Evolutionary conservation across 2,329 filamentous ascomycete genomes (phyloP), one percentile per base, ranked within the genome.

Genomic region (Hymenoscyphus albidus): DNA sequence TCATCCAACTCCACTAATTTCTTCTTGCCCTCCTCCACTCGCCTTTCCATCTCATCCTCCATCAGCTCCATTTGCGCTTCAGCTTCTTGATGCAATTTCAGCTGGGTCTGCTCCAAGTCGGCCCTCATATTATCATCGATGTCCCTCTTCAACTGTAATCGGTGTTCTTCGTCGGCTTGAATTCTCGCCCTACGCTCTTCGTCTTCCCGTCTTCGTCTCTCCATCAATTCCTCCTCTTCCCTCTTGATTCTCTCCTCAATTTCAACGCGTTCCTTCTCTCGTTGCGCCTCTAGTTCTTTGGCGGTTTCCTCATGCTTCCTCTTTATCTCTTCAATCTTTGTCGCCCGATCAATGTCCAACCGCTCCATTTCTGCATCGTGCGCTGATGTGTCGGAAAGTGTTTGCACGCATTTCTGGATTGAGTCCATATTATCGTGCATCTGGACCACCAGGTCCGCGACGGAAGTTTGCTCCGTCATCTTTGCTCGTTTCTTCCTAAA

Each of bases 371-470:
- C 67, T 12, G 66, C 66, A 65, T 74, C 68, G 54, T 74, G 72
- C 9, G 62, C 59, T 18, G 66, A 62, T 2, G 70, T 69, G 32
- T 71, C 69, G 6, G 68, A 69, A 10, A 74, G 66, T 7, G 65
- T 62, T 56, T 67, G 59, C 10, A 73, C 62, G 10, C 64, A 68
- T 22, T 68, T 56, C 44, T 73, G 68, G 9, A 74, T 73, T 32
- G 59, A 61, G 61, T 73, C 71, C 58, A 74, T 72, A 56, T 73
- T 74, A 6, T 59, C 56, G 58, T 72, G 73, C n/a, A 74, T 64
- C n/a, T 69, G 64, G 22, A 58, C 58, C 27, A 73, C 69, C 40
- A 74, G 60, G 42, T 71, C 70, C 27, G 65, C 66, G 5, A 73
- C 70, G 18, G 31, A 39, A 31, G 35, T 57, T 54, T 58, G n/a